A percentile compares a stretch with the other conserved stretches of the same genome.
These are phyloP conservation scores for Pseudogymnoascus sp. DNA, from an alignment of 2,329 filamentous ascomycete species.

Conservation along the genomic window DNA sequence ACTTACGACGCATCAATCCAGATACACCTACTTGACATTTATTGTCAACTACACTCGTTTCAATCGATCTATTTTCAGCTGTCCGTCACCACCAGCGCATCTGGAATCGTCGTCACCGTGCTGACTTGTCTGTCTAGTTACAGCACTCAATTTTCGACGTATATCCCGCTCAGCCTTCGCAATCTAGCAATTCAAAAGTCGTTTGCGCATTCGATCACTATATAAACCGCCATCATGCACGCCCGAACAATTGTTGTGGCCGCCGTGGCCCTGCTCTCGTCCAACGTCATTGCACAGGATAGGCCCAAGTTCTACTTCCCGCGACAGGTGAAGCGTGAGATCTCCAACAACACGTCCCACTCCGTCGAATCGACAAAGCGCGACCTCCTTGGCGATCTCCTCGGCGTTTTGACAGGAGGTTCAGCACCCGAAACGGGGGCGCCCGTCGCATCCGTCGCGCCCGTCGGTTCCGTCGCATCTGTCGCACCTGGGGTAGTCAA, in stretches of 20 bases:
- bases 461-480: neutral
- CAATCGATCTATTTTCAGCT: slow-evolving; percentile 27
- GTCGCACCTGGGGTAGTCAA: neutral
- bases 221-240: slow-evolving; percentile 39
- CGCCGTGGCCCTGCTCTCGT: slow-evolving; percentile 41
- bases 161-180: slow-evolving; percentile 7
- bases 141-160: slow-evolving; percentile 3
- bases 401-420: slow-evolving; percentile 8
- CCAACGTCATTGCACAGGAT: slow-evolving; percentile 38
- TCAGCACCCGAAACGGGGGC: slow-evolving; percentile 21
- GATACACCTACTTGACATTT: slow-evolving; percentile 35
- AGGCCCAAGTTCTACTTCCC: slow-evolving; percentile 52
- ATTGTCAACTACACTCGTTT: slow-evolving; percentile 55
- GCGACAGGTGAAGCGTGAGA: slow-evolving; percentile 46
- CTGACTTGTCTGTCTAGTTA: slow-evolving; percentile 38
- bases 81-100: neutral
- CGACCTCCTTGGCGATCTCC: neutral
- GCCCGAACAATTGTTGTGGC: slow-evolving; percentile 42
- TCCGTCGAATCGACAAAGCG: neutral
- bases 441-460: neutral
- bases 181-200: slow-evolving; percentile 16
- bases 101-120: neutral
- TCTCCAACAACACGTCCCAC: slow-evolving; percentile 35
- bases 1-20: slow-evolving; percentile 16
- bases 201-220: slow-evolving; percentile 17